phyloP scores from a whole-genome alignment of 352 stramenopile genomes.

The Blastocystis sp. region DNA sequence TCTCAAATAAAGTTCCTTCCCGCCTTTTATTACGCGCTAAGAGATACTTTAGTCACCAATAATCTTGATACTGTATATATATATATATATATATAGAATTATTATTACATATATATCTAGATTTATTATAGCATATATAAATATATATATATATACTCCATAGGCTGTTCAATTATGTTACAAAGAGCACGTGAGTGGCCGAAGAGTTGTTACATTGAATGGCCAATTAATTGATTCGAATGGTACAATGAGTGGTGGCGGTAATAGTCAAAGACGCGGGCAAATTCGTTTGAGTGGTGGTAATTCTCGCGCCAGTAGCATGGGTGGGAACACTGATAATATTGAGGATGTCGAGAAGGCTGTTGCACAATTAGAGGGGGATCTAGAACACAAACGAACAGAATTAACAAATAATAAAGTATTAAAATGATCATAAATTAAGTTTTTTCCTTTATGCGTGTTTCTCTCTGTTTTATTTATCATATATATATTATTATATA shows the following conservation, averaged over 20 bases:
- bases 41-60: conserved; percentile 83
- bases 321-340: conserved; percentile 45
- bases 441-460: no score
- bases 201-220: conserved; percentile 84
- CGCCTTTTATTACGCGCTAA: conserved; percentile 82
- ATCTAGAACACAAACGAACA: conserved; percentile 34
- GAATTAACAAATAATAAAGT: conserved; percentile 18
- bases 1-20: conserved; percentile 63
- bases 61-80: conserved; percentile 69
- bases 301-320: conserved; percentile 28
- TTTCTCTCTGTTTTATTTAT: no score
- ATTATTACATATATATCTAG: not conserved
- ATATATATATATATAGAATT: no score
- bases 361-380: conserved; percentile 47
- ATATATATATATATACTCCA: not conserved
- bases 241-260: conserved; percentile 94
- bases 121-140: no score
- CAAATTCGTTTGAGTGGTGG: conserved; percentile 1
- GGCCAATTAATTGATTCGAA: conserved; percentile 89
- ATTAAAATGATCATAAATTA: not conserved
- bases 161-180: conserved; percentile 40
- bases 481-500: no score
- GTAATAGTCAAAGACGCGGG: conserved; percentile 56
- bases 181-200: conserved; percentile 44
- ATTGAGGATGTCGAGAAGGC: conserved; percentile 46